Conservation (phyloP, 495 filamentous ascomycete genomes). For the Penicillium macrosclerotiorum region DNA sequence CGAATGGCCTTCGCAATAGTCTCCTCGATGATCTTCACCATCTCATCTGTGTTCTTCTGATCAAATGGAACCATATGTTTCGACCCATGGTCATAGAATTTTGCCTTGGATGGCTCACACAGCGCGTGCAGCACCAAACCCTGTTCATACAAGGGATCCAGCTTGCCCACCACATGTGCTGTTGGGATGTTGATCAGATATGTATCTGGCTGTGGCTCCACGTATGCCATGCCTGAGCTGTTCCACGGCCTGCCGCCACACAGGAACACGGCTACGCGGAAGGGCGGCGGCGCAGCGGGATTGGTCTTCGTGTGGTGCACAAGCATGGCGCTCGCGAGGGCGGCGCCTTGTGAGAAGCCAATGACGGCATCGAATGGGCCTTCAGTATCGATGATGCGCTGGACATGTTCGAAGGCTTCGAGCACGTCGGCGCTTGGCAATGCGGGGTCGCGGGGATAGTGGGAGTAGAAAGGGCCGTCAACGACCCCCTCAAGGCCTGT, state of each 20-base stretch:
- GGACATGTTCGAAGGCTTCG: conserved; percentile 32
- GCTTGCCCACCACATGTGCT: conserved; percentile 38
- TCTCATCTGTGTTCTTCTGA: conserved; percentile 32
- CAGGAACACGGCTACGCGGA: conserved; percentile 44
- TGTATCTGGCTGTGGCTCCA: conserved; percentile 14
- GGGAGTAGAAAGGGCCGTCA: conserved; percentile 39
- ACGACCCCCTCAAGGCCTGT: conserved; percentile 37
- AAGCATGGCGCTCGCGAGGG: conserved; percentile 36
- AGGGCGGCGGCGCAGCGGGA: conserved; percentile 25
- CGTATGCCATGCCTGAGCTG: conserved; percentile 15
- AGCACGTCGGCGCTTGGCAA: conserved; percentile 25
- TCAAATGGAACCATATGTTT: conserved; percentile 44
- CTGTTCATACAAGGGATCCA: conserved; percentile 28
- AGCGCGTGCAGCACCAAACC: conserved; percentile 32
- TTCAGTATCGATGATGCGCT: conserved; percentile 28
- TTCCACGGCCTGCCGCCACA: conserved; percentile 34
- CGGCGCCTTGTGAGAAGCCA: conserved; percentile 47
- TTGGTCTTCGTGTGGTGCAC: conserved; percentile 32
- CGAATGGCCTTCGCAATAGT: conserved; percentile 25
- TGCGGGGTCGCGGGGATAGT: conserved; percentile 26
- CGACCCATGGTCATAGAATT: conserved; percentile 38
- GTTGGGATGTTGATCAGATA: conserved; percentile 36
- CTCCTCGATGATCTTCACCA: conserved; percentile 31
- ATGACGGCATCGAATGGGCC: conserved; percentile 49
- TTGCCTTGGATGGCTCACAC: conserved; percentile 35